Evolutionary conservation across 441 rosid species (phyloP).

Genomic region (Manihot esculenta): DNA sequence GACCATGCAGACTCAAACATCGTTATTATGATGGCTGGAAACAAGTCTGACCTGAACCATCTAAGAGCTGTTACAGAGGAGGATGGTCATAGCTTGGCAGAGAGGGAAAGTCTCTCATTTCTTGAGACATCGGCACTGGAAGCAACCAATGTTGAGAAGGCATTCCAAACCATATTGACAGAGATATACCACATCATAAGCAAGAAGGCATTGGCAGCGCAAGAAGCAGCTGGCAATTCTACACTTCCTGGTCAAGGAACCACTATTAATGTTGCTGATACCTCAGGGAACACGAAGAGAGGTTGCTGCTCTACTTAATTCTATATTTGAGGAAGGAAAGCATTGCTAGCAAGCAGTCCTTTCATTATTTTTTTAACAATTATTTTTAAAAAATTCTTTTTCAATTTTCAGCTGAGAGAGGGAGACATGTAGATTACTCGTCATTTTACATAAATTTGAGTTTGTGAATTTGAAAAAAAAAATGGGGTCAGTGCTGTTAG

Average conservation of each 20-base stretch:
- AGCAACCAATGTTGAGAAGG: conserved; percentile 81
- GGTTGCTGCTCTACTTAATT: conserved; percentile 72
- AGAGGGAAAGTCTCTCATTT: conserved; percentile 87
- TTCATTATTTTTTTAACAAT: background rate
- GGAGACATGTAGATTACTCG: conserved; percentile 51
- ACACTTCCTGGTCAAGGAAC: conserved; percentile 78
- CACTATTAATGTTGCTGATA: conserved; percentile 65
- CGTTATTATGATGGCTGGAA: conserved; percentile 95
- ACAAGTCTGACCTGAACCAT: conserved; percentile 84
- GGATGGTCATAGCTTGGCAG: conserved; percentile 75
- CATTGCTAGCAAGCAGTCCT: conserved; percentile 21
- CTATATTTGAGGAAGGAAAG: conserved; percentile 1
- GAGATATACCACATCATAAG: conserved; percentile 89
- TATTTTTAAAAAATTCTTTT: conserved; percentile 1
- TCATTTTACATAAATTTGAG: conserved; percentile 26
- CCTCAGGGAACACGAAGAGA: conserved; percentile 50
- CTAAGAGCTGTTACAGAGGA: conserved; percentile 75
- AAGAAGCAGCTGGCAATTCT: conserved; percentile 65
- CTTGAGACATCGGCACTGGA: conserved; percentile 91
- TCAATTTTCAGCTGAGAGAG: conserved; percentile 45
- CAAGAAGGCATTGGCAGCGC: conserved; percentile 92
- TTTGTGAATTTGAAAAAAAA: conserved; percentile 35
- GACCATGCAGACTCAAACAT: conserved; percentile 97
- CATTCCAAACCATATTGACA: conserved; percentile 76
- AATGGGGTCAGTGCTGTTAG: conserved; percentile 6